Evolutionary conservation across 2,329 filamentous ascomycete species (phyloP), one percentile per base, ranked within the genome.

Genomic region (Pseudocercospora eumusae): DNA sequence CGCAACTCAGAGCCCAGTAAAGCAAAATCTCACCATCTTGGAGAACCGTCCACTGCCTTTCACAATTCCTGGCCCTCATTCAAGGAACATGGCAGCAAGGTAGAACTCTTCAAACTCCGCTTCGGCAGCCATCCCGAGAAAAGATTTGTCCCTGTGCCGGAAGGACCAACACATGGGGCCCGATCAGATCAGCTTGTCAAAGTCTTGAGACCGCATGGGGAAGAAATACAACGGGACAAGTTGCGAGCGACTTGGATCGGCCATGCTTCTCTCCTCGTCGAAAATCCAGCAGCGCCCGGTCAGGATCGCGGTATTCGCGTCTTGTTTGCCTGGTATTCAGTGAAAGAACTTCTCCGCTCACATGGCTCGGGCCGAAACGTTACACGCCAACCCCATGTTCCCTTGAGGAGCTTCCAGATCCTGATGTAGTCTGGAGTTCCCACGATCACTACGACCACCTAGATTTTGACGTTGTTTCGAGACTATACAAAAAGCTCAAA

Each of bases 391-490:
- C 81, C 3, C 83, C 83, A 0, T 85, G 82, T 67, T 66, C 69
- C 0, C 66, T 83, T 2, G 74, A 79, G 2, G 81, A 83, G 18
- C 68, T 85, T 2, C 83, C 83, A 0, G 76, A 81, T 1, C 73
- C 84, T 9, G 83, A 86, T 59, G 69, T 81, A 2, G 76, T 85
- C 2, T 73, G 78, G 61, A 83, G 85, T 53, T 82, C 79, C 58
- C 83, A 86, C 69, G 82, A 84, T 65, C 83, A 85, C 67, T 84
- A 84, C 66, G 61, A 85, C 65, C 83, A 85, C 62, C 75, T 84
- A 55, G 82, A 84, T 63, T 71, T 75, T 4, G 73, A 76, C 18
- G 81, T 80, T 0, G 70, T 85, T 42, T 75, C 69, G 61, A 70
- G 75, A 23, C 66, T 82, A 18, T 79, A 79, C 64, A 66, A 64